Evolutionary conservation across 495 filamentous ascomycete genomes (phyloP), one percentile per base, ranked within the genome.

Genomic region (Aspergillus nidulans): DNA sequence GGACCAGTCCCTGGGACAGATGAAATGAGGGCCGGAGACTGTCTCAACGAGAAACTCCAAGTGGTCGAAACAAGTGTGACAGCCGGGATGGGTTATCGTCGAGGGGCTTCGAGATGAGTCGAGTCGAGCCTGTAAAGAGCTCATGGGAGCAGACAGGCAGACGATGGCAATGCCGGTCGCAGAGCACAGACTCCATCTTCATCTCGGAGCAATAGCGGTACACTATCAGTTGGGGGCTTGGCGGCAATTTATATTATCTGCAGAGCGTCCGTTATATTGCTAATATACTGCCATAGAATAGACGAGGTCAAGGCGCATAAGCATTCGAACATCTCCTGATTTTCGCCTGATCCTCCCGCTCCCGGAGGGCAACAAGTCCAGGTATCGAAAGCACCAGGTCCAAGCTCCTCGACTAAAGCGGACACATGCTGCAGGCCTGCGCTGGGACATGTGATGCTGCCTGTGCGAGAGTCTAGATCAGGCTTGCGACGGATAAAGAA

Each of bases 131-230:
- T 30, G 23, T 23, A 41, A 6, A 18, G 23, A 26, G n/a, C 23
- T 9, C 4, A 25, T 38, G 16, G 46, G 40, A 21, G 26, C n/a
- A n/a, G n/a, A n/a, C n/a, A n/a, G 15, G 30, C 30, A 34, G 30
- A 34, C 30, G 30, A 34, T 34, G 30, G 30, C 30, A 34, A 34
- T 55, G 53, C 53, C 60, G 57, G 56, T 52, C 56, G 60, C 56
- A 6, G 43, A 63, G 57, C 54, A 63, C 57, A 63, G 61, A 60
- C 61, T 38, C 48, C 48, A 34, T 34, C 15, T 38, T 53, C 51
- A 45, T 59, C 60, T 55, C 53, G 45, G 36, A 41, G 39, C 26
- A 47, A 47, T 47, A n/a, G n/a, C n/a, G n/a, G n/a, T n/a, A 45
- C 16, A 47, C 24, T 47, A 30, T 15, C 26, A 20, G 30, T 13